Percentiles rank a stretch among this genome's conserved stretches.
Evolutionary conservation across 805 yeast species (phyloP).

Genomic region (Pichia paraexigua): DNA sequence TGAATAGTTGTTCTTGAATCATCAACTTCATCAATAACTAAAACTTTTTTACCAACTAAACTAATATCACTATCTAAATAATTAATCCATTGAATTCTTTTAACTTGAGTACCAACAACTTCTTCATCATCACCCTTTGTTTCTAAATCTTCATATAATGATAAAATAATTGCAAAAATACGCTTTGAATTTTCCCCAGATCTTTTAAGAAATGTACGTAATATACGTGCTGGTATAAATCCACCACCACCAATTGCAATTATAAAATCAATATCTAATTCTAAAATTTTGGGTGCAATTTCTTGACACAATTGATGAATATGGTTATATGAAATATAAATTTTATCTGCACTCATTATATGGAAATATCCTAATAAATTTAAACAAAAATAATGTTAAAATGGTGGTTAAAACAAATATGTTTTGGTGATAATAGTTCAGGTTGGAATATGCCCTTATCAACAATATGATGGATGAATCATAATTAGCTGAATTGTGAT

Average conservation of each 20-base stretch:
- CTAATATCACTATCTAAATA: conserved; percentile 55
- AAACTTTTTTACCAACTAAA: conserved; percentile 59
- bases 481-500: too few relatives aligned
- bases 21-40: conserved; percentile 79
- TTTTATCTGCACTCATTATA: conserved; percentile 30
- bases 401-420: too few relatives aligned
- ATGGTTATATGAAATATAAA: conserved; percentile 74
- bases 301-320: conserved; percentile 51
- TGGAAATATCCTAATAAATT: neutral
- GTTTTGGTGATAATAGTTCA: too few relatives aligned
- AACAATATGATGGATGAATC: too few relatives aligned
- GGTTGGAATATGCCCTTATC: too few relatives aligned
- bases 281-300: conserved; percentile 51
- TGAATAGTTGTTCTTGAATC: conserved; percentile 81
- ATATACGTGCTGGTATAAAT: conserved; percentile 92
- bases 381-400: too few relatives aligned
- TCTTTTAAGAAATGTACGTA: conserved; percentile 84
- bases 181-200: conserved; percentile 84
- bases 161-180: conserved; percentile 89
- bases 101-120: conserved; percentile 55
- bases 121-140: conserved; percentile 52
- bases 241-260: conserved; percentile 91
- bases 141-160: conserved; percentile 78
- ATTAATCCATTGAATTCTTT: conserved; percentile 80
- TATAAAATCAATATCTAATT: conserved; percentile 78